A percentile compares a stretch with the other conserved stretches of the same genome.
phyloP scores from a whole-genome alignment of 1,284 basidiomycete genomes.

The Pseudozyma sp. region DNA sequence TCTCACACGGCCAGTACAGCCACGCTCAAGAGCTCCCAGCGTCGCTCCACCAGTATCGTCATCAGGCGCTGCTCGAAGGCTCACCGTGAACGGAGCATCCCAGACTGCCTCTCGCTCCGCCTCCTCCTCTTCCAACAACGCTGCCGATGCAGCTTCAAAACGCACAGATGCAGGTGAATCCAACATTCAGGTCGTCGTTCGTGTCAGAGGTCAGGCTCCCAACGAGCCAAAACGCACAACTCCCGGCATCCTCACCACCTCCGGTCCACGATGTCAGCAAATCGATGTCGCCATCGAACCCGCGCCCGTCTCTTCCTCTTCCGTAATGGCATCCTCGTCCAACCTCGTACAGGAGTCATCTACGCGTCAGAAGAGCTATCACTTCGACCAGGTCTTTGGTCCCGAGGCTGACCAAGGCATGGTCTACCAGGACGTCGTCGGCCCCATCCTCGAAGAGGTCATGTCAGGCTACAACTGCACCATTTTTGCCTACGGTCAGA shows the following conservation, averaged over 20 bases:
- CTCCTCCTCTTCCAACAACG: conserved; percentile 20
- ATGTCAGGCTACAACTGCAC: conserved; percentile 97
- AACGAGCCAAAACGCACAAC: conserved; percentile 34
- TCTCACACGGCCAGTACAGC: conserved; percentile 28
- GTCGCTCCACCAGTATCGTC: conserved; percentile 42
- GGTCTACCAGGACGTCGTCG: conserved; percentile 93
- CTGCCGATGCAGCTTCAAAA: conserved; percentile 23
- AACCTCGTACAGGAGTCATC: conserved; percentile 42
- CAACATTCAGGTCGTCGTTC: conserved; percentile 67
- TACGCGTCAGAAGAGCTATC: conserved; percentile 62
- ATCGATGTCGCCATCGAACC: conserved; percentile 60
- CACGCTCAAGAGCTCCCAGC: conserved; percentile 46
- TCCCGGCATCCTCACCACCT: conserved; percentile 51
- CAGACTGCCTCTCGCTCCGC: conserved; percentile 21
- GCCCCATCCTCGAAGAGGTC: conserved; percentile 91
- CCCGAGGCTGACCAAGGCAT: conserved; percentile 96
- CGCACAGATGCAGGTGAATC: conserved; percentile 43
- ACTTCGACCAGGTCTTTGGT: conserved; percentile 77
- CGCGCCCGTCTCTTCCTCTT: conserved; percentile 43
- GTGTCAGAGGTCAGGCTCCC: conserved; percentile 55
- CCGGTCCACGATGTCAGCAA: conserved; percentile 56
- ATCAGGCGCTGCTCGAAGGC: conserved; percentile 33
- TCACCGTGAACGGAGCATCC: conserved; percentile 18
- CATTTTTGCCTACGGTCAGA: conserved; percentile 98
- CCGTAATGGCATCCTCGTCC: conserved; percentile 27